These are phyloP conservation scores for Amyloporia xantha DNA, from an alignment of 768 basidiomycete genomes.

Conservation along the genomic window DNA sequence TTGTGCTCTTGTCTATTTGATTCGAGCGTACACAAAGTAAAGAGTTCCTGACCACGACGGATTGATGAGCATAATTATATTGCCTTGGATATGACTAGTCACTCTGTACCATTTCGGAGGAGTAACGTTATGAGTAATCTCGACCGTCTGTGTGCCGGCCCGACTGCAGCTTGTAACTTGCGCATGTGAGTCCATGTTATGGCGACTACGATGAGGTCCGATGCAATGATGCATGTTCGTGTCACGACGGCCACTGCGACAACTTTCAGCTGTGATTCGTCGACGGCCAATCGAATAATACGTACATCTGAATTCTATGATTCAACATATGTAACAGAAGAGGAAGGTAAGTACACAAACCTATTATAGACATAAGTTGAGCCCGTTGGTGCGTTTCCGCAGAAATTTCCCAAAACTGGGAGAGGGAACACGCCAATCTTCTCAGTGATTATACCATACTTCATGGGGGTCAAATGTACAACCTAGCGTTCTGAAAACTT, in stretches of 20 bases:
- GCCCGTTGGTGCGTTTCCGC: no score
- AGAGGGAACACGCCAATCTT: neutral
- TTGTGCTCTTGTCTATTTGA: no score
- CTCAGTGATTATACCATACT: neutral
- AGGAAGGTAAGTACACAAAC: no score
- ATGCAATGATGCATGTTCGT: neutral
- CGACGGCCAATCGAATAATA: no score
- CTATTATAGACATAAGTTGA: neutral
- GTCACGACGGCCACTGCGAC: neutral
- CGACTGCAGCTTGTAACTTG: neutral
- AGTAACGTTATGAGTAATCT: slow-evolving; percentile 2
- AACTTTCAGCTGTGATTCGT: no score
- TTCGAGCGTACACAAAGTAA: no score
- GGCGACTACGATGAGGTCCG: slow-evolving; percentile 4
- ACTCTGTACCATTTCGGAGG: slow-evolving; percentile 4
- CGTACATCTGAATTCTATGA: neutral
- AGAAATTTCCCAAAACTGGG: no score
- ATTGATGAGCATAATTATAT: no score
- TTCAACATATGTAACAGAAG: neutral
- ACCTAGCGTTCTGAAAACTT: neutral
- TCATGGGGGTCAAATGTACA: neutral
- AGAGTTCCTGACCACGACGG: no score
- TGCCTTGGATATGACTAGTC: no score
- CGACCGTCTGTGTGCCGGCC: neutral
- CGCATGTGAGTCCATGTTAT: slow-evolving; percentile 5